These are phyloP conservation scores for Cercis canadensis DNA, from an alignment of 306 rosid genomes.

Conservation along the genomic window DNA sequence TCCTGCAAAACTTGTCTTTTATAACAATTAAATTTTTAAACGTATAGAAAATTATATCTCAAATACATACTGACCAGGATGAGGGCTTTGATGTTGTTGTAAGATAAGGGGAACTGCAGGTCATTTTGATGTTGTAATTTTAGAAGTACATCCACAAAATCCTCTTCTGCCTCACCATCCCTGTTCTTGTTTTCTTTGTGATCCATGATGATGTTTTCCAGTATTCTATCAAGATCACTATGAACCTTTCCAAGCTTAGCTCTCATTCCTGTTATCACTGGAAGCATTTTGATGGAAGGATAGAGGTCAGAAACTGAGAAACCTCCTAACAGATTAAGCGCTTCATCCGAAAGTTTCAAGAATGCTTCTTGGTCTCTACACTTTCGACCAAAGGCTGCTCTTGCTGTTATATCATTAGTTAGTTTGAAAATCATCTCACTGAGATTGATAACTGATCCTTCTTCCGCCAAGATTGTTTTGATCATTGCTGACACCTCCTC, in stretches of 20 bases:
- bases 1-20: no score
- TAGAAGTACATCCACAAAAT: slow-evolving; percentile 24
- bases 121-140: neutral
- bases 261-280: slow-evolving; percentile 17
- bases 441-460: slow-evolving; percentile 31
- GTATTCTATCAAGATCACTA: slow-evolving; percentile 2
- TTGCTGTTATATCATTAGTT: neutral
- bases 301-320: slow-evolving; percentile 14
- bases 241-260: neutral
- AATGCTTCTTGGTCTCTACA: neutral
- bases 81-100: slow-evolving; percentile 19
- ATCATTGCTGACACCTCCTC: slow-evolving; percentile 22
- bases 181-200: slow-evolving; percentile 7
- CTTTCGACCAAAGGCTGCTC: slow-evolving; percentile 13
- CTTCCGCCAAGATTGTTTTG: neutral
- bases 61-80: slow-evolving; percentile 13
- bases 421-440: neutral
- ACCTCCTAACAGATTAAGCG: neutral
- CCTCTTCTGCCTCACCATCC: slow-evolving; percentile 9
- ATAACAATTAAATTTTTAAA: neutral
- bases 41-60: no score
- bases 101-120: neutral
- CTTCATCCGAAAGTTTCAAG: neutral
- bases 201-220: slow-evolving; percentile 24
- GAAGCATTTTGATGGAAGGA: slow-evolving; percentile 24